phyloP scores from a whole-genome alignment of 1,284 basidiomycete genomes.

The Fistulinella cinereoalba region DNA sequence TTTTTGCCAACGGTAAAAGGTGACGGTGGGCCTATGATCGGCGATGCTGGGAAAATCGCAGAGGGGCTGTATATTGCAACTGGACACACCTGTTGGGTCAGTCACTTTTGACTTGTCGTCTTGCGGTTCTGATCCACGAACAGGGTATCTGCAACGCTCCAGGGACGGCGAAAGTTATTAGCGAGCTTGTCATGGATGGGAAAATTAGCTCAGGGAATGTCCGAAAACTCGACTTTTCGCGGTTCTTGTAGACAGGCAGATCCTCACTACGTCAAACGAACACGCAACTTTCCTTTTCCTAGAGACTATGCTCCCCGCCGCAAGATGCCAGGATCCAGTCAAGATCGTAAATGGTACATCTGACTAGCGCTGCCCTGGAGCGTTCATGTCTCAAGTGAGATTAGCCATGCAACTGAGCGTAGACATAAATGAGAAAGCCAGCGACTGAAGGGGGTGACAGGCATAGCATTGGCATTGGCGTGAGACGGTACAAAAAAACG shows the following conservation, averaged over 20 bases:
- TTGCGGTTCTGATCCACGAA: conserved; percentile 5
- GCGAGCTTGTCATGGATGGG: conserved; percentile 60
- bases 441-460: no score
- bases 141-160: conserved; percentile 74
- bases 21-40: conserved; percentile 60
- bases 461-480: no score
- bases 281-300: no score
- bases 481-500: no score
- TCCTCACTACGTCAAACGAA: no score
- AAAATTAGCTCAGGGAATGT: conserved; percentile 50
- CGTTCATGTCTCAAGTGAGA: no score
- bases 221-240: conserved; percentile 32
- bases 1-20: conserved; percentile 56
- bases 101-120: conserved; percentile 14
- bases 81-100: conserved; percentile 69
- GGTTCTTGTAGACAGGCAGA: conserved; percentile 31
- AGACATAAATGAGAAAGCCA: no score
- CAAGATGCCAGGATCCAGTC: no score
- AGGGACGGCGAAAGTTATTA: conserved; percentile 58
- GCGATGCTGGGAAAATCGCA: conserved; percentile 46
- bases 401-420: no score
- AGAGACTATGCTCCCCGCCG: no score
- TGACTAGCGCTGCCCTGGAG: no score
- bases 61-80: conserved; percentile 59
- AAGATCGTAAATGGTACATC: no score